These are phyloP conservation scores for Fusarium aywerte DNA, from an alignment of 2,329 filamentous ascomycete species.

Conservation along the genomic window DNA sequence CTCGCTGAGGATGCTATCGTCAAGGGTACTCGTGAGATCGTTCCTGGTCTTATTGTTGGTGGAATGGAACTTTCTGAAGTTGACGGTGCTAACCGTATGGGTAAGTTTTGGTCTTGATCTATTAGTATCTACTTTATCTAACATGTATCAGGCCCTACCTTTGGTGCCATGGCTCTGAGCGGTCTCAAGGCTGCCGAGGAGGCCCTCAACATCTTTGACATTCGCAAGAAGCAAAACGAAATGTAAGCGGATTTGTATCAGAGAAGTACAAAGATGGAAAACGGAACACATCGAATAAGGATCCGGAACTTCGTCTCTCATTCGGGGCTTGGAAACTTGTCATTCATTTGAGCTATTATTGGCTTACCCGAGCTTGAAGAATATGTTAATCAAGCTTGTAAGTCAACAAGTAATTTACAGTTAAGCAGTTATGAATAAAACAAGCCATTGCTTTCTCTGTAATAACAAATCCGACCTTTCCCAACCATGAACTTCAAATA, in stretches of 20 bases:
- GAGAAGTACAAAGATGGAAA: background rate
- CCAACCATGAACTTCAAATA: background rate
- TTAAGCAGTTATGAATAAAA: conserved; percentile 1
- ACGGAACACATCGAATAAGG: conserved; percentile 1
- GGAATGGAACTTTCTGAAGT: conserved; percentile 95
- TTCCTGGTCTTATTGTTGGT: conserved; percentile 89
- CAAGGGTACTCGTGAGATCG: conserved; percentile 87
- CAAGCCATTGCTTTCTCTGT: conserved; percentile 2
- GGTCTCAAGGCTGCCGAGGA: conserved; percentile 94
- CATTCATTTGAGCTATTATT: conserved; percentile 27
- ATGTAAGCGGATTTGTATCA: conserved; percentile 51
- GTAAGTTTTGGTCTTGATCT: conserved; percentile 48
- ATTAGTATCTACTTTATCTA: background rate
- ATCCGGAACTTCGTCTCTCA: conserved; percentile 20
- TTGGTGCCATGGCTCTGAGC: conserved; percentile 87
- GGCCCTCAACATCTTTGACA: conserved; percentile 79
- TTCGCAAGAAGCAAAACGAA: conserved; percentile 81
- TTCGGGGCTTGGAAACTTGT: conserved; percentile 18
- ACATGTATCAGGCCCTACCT: conserved; percentile 68
- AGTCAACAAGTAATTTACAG: background rate
- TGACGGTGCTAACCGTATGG: conserved; percentile 93
- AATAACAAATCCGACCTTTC: background rate
- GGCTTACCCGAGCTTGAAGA: background rate
- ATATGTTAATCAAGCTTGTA: background rate
- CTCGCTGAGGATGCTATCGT: conserved; percentile 92